Evolutionary conservation across 306 rosid species (phyloP), one percentile per base, ranked within the genome.

Genomic region (Calophaca sinica): DNA sequence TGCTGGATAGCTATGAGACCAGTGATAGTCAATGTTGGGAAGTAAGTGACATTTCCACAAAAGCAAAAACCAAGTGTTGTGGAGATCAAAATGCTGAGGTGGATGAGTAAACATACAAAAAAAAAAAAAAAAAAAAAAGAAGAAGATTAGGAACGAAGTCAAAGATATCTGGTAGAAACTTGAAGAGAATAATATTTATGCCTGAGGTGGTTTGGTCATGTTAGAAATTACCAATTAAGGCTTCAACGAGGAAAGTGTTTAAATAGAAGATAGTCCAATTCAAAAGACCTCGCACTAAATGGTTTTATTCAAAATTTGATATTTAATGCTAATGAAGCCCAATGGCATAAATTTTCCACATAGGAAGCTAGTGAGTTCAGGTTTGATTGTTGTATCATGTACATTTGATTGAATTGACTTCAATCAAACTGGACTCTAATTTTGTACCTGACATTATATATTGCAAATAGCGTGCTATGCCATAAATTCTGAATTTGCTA

Each of bases 261-360:
- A 76, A 55, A 32, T 66, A 62, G 66, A 44, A 65, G 59, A 45
- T 15, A 69, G 11, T 46, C 31, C 62, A 46, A 77, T 68, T 68
- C 2, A 68, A 46, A 57, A 33, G 41, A 33, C 52, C 44, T 6
- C 8, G 7, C 45, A 14, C 50, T 48, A 59, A 68, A 33, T 59
- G 51, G 61, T 67, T 65, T 50, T 66, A 44, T 65, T 54, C 53
- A 45, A 68, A 68, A 46, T 15, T 33, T 58, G 75, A 42, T 26
- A 29, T 48, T 77, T 62, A 69, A 41, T 58, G 62, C 62, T 58
- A 20, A 36, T 31, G 20, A 26, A 58, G 10, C 10, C 71, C 38
- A 11, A 63, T 60, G 46, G 7, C 44, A 50, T 69, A 42, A 57
- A 61, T 60, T 70, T 13, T 61, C 63, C 54, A 49, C 58, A 7